Evolutionary conservation across 768 basidiomycete genomes (phyloP).

Genomic region (Auriculariales sp.): DNA sequence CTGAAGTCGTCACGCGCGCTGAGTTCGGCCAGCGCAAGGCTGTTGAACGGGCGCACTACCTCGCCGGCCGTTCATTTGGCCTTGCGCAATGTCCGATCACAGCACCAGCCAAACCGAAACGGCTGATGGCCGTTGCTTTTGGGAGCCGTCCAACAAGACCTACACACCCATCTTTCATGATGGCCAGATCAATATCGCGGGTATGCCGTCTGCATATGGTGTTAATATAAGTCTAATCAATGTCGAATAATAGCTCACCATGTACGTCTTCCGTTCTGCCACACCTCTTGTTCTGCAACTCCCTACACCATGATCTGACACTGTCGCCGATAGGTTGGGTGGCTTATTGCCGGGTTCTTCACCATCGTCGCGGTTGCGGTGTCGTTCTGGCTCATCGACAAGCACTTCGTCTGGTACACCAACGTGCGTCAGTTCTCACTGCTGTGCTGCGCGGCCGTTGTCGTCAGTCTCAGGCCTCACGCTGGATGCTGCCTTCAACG

Average conservation of each 20-base stretch:
- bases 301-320: not conserved
- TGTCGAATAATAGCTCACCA: conserved; percentile 32
- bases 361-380: conserved; percentile 36
- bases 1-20: too few relatives aligned
- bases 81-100: too few relatives aligned
- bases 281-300: conserved; percentile 1
- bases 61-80: too few relatives aligned
- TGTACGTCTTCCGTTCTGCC: conserved; percentile 19
- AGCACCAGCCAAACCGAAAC: too few relatives aligned
- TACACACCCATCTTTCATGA: conserved; percentile 46
- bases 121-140: conserved; percentile 17
- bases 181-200: conserved; percentile 45
- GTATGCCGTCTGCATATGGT: conserved; percentile 20
- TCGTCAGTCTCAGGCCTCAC: too few relatives aligned
- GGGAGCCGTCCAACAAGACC: conserved; percentile 26
- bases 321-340: conserved; percentile 50
- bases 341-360: conserved; percentile 31
- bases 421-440: conserved; percentile 28
- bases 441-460: too few relatives aligned
- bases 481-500: not conserved
- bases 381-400: conserved; percentile 64
- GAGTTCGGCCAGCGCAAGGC: too few relatives aligned
- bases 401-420: conserved; percentile 60
- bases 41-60: too few relatives aligned
- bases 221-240: not conserved